These are phyloP conservation scores for Closterium sp. DNA, from an alignment of 139 green algal species.

Conservation along the genomic window DNA sequence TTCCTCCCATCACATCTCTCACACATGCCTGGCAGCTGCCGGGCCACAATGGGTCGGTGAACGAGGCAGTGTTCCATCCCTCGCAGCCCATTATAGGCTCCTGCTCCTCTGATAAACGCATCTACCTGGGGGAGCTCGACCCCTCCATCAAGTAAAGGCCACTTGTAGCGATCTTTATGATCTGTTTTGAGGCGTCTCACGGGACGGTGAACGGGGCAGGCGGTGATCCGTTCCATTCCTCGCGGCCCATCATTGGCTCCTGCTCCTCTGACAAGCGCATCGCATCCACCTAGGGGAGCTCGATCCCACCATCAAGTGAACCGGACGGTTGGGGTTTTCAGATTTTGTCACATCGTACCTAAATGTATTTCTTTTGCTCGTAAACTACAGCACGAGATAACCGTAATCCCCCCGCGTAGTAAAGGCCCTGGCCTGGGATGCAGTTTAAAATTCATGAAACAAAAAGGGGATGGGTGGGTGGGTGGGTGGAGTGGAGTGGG, in stretches of 20 bases:
- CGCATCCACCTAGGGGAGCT: slow-evolving; percentile 48
- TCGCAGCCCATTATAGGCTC: slow-evolving; percentile 57
- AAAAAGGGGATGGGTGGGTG: no score
- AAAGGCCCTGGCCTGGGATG: no score
- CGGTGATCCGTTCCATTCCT: slow-evolving; percentile 88
- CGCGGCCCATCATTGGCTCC: slow-evolving; percentile 53
- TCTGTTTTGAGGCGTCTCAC: slow-evolving; percentile 22
- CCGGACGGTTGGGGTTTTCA: no score
- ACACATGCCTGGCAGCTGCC: slow-evolving; percentile 63
- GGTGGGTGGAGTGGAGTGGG: no score
- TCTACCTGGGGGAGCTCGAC: slow-evolving; percentile 47
- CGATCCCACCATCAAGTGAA: background rate
- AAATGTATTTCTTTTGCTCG: no score
- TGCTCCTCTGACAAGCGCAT: slow-evolving; percentile 50
- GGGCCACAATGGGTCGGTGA: slow-evolving; percentile 87
- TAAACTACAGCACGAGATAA: no score
- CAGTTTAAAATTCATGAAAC: no score
- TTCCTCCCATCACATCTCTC: background rate
- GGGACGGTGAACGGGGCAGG: slow-evolving; percentile 88
- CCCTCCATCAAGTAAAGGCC: background rate
- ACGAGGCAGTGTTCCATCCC: slow-evolving; percentile 94
- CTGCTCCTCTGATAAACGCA: slow-evolving; percentile 47
- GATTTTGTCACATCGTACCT: no score
- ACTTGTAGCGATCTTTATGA: no score
- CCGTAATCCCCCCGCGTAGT: no score